phyloP scores from a whole-genome alignment of 2,329 filamentous ascomycete genomes.

The Fusarium euwallaceae region DNA sequence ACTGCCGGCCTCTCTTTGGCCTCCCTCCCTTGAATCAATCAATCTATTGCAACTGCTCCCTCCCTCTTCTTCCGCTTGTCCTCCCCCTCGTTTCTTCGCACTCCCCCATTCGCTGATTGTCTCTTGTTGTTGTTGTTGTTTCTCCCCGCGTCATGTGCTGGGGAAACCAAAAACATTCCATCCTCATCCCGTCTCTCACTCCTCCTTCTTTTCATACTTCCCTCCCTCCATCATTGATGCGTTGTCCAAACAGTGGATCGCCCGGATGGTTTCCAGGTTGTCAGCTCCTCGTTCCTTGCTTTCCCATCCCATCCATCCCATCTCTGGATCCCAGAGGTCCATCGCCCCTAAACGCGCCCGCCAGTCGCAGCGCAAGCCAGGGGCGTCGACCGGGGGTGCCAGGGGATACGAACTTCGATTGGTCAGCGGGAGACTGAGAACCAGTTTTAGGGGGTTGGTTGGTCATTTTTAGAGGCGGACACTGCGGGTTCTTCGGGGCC shows the following conservation, averaged over 20 bases:
- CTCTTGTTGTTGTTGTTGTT: constrained; percentile 20
- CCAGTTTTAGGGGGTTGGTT: constrained; percentile 33
- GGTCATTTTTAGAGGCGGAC: constrained; percentile 28
- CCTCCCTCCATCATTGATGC: constrained; percentile 29
- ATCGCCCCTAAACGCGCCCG: constrained; percentile 34
- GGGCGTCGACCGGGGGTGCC: constrained; percentile 25
- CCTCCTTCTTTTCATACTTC: not conserved
- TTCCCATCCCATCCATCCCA: constrained; percentile 26
- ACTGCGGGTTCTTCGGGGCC: constrained; percentile 33
- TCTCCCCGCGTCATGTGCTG: not conserved
- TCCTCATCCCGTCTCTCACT: not conserved
- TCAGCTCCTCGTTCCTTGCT: constrained; percentile 39
- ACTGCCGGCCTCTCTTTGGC: constrained; percentile 2
- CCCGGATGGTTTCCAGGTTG: constrained; percentile 36
- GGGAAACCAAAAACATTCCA: constrained; percentile 1
- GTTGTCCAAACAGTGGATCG: constrained; percentile 31
- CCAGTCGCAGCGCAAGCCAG: constrained; percentile 35
- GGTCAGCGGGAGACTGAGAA: constrained; percentile 20
- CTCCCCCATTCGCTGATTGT: constrained; percentile 5
- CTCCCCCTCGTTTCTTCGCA: constrained; percentile 16
- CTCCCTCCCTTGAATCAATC: constrained; percentile 3
- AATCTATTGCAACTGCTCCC: constrained; percentile 40
- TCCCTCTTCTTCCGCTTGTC: constrained; percentile 19
- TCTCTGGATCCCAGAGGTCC: constrained; percentile 23
- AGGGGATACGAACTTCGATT: constrained; percentile 31